A percentile compares a stretch with the other conserved stretches of the same genome.
Conservation (phyloP, 495 filamentous ascomycete genomes). For the Cercophora sp. region DNA sequence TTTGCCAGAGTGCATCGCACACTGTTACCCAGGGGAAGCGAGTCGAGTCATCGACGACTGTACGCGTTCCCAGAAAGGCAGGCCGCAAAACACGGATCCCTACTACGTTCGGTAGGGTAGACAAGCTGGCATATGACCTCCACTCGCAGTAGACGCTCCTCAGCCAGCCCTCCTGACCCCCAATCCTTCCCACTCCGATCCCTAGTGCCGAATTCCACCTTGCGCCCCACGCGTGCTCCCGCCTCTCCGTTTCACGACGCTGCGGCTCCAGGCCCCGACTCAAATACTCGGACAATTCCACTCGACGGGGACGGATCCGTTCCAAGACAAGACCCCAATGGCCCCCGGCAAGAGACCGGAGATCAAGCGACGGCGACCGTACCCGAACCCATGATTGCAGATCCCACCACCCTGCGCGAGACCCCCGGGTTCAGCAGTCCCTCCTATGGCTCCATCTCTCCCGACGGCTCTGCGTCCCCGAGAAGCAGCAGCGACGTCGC, state of each 20-base stretch:
- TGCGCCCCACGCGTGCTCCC: not conserved
- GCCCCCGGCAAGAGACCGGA: slow-evolving; percentile 5
- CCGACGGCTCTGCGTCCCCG: slow-evolving; percentile 15
- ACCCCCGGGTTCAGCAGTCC: slow-evolving; percentile 54
- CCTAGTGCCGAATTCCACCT: slow-evolving; percentile 4
- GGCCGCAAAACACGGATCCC: not conserved
- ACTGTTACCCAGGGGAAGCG: too few relatives aligned
- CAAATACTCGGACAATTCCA: slow-evolving; percentile 7
- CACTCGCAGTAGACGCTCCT: not conserved
- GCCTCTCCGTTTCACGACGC: not conserved
- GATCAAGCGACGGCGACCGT: slow-evolving; percentile 8
- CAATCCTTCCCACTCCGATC: slow-evolving; percentile 18
- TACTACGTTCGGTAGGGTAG: too few relatives aligned
- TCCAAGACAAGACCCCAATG: slow-evolving; percentile 14
- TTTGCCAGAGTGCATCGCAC: slow-evolving; percentile 1
- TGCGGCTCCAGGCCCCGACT: not conserved
- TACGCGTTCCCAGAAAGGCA: slow-evolving; percentile 12
- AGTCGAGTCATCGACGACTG: slow-evolving; percentile 3
- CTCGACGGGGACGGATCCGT: slow-evolving; percentile 3
- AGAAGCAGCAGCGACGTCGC: slow-evolving; percentile 4
- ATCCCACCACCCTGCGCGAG: slow-evolving; percentile 54
- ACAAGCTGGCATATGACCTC: slow-evolving; percentile 17
- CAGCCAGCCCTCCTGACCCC: slow-evolving; percentile 3
- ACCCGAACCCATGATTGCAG: slow-evolving; percentile 47
- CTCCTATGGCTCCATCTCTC: slow-evolving; percentile 55